These are phyloP conservation scores for Phoenix dactylifera DNA, from an alignment of 176 grass and related monocot species.

Conservation along the genomic window DNA sequence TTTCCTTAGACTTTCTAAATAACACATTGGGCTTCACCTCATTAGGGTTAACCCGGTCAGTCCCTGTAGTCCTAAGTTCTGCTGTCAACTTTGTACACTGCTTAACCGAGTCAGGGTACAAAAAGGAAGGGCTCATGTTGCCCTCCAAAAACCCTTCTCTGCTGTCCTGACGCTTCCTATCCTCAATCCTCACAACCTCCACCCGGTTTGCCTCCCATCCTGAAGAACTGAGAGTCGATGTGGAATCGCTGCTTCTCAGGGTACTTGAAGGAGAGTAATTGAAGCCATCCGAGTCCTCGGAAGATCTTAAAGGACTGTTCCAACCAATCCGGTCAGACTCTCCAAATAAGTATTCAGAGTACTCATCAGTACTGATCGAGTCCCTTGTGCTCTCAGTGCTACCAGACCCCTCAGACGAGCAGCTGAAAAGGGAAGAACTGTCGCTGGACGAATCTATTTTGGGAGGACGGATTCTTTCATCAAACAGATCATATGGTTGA, in stretches of 20 bases:
- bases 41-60: constrained; percentile 32
- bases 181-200: neutral
- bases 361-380: constrained; percentile 51
- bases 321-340: constrained; percentile 25
- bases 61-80: constrained; percentile 27
- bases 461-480: neutral
- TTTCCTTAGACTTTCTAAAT: constrained; percentile 30
- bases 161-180: constrained; percentile 7
- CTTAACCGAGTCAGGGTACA: constrained; percentile 36
- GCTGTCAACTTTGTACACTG: constrained; percentile 31
- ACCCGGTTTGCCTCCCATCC: constrained; percentile 15
- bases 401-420: constrained; percentile 45
- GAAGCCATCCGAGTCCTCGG: constrained; percentile 22
- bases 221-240: constrained; percentile 29
- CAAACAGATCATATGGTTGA: constrained; percentile 9
- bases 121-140: constrained; percentile 18
- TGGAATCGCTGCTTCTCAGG: neutral
- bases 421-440: constrained; percentile 60
- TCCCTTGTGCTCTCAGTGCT: constrained; percentile 51
- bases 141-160: constrained; percentile 3
- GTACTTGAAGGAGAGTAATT: constrained; percentile 18
- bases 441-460: constrained; percentile 30
- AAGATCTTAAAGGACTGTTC: constrained; percentile 11
- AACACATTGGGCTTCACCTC: constrained; percentile 26
- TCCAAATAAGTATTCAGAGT: constrained; percentile 31